Evolutionary conservation across 164 flowering plant species (phyloP).

Genomic region (Liriodendron chinense): DNA sequence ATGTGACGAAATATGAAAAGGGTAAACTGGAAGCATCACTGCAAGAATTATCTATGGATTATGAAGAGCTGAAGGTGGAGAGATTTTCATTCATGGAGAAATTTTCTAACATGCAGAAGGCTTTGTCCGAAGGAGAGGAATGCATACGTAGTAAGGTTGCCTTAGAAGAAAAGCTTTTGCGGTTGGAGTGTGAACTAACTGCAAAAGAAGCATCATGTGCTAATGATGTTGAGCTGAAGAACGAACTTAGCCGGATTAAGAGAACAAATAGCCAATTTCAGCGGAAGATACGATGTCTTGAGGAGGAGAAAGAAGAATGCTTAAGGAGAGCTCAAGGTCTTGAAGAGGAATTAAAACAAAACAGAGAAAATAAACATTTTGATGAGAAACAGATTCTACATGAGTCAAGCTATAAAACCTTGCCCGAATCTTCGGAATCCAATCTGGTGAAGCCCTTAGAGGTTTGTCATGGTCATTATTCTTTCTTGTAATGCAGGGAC

Average conservation of each 20-base stretch:
- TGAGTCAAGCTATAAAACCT: slow-evolving; percentile 12
- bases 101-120: slow-evolving; percentile 41
- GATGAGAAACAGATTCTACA: slow-evolving; percentile 10
- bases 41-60: slow-evolving; percentile 32
- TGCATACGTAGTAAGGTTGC: slow-evolving; percentile 32
- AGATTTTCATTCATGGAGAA: slow-evolving; percentile 46
- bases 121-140: slow-evolving; percentile 49
- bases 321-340: slow-evolving; percentile 39
- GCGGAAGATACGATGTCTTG: slow-evolving; percentile 45
- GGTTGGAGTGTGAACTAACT: slow-evolving; percentile 46
- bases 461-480: slow-evolving; percentile 21
- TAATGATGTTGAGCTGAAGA: slow-evolving; percentile 53
- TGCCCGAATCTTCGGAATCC: slow-evolving; percentile 1
- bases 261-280: slow-evolving; percentile 52
- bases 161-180: slow-evolving; percentile 62
- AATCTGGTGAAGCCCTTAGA: slow-evolving; percentile 18
- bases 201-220: slow-evolving; percentile 49
- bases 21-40: slow-evolving; percentile 48
- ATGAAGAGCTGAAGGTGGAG: slow-evolving; percentile 54
- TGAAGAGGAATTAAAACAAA: slow-evolving; percentile 43
- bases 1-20: slow-evolving; percentile 43
- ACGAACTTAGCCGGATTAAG: slow-evolving; percentile 50
- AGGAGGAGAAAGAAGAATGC: slow-evolving; percentile 49
- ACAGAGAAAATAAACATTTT: slow-evolving; percentile 34
- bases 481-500: background rate